Base-by-base conservation (phyloP, 345 rosid genomes). In the Stellera chamaejasme region DNA sequence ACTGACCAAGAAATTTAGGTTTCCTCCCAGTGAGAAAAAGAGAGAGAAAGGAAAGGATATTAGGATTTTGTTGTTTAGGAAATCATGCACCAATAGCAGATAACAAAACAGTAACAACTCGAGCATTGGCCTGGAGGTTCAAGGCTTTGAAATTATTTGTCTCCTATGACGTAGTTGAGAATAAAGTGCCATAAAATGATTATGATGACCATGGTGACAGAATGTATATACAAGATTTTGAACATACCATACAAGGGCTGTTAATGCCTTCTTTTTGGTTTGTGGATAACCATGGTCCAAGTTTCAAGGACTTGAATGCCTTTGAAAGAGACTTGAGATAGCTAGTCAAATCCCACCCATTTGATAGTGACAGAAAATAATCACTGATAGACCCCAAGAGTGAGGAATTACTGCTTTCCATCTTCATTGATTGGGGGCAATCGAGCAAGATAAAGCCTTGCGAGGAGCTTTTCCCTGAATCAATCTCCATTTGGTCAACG, bases 351-450 rank as follows among this genome's bases (percentile, higher is more conserved):
- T 93, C 92, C 99, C 99, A 93, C 50, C 99, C 90, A 76, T 93
- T 89, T 63, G 99, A 93, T 56, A 93, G 80, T n/a, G 97, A 89
- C 6, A 93, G 83, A 71, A 93, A 93, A 71, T 87, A 93, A 69
- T 93, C 99, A 27, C 97, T 93, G 66, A 89, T 80, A n/a, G 96
- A 90, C 76, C 97, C 99, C 66, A 93, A 77, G 36, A 89, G 88
- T 62, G 97, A 93, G 57, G 97, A 79, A 64, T 83, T 85, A 66
- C 79, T 85, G 77, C 94, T 87, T 71, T 89, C 96, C 72, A 89
- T 89, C 80, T 89, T 93, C 99, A 93, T 84, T 52, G 99, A 84
- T 50, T 89, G 97, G 66, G 99, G 99, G 68, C 95, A 93, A 80
- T 87, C 92, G 66, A 89, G 85, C 52, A 87, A 79, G 64, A 93